A percentile compares a stretch with the other conserved stretches of the same genome.
These are phyloP conservation scores for Aquilaria malaccensis DNA, from an alignment of 345 rosid species.

Conservation along the genomic window DNA sequence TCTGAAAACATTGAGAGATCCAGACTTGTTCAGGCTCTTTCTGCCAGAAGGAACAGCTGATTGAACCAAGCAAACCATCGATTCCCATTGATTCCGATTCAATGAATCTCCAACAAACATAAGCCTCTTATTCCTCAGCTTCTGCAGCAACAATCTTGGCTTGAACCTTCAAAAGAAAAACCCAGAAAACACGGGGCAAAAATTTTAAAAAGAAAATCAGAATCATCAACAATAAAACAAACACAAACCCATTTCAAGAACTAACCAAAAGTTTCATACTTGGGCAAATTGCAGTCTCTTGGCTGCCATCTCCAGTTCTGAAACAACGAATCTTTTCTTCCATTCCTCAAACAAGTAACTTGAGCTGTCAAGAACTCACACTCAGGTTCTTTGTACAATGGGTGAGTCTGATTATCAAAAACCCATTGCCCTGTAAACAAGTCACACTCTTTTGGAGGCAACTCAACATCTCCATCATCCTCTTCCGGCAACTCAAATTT, in stretches of 20 bases:
- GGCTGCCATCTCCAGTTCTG: slow-evolving; percentile 99
- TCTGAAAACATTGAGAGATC: slow-evolving; percentile 54
- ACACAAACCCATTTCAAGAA: no score
- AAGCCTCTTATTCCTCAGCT: slow-evolving; percentile 79
- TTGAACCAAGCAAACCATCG: slow-evolving; percentile 89
- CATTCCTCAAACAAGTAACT: slow-evolving; percentile 83
- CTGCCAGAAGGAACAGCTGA: slow-evolving; percentile 51
- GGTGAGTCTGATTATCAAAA: slow-evolving; percentile 49
- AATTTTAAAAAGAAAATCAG: neutral
- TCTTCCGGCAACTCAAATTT: slow-evolving; percentile 25
- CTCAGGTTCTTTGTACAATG: slow-evolving; percentile 70
- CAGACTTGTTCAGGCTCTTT: slow-evolving; percentile 51
- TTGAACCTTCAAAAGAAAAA: slow-evolving; percentile 41
- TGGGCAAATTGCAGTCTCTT: slow-evolving; percentile 71
- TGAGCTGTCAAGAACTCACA: slow-evolving; percentile 75
- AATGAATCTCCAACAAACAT: slow-evolving; percentile 97
- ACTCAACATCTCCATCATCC: slow-evolving; percentile 35
- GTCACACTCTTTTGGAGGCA: slow-evolving; percentile 74
- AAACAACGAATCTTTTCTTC: slow-evolving; percentile 67
- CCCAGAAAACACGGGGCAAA: no score
- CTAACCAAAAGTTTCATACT: slow-evolving; percentile 21
- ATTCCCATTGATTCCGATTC: slow-evolving; percentile 96
- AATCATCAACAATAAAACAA: neutral
- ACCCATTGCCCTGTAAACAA: slow-evolving; percentile 84
- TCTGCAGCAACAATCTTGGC: slow-evolving; percentile 54